Evolutionary conservation across 2,329 filamentous ascomycete genomes (phyloP), one percentile per base, ranked within the genome.

Genomic region (Monilinia fructigena): DNA sequence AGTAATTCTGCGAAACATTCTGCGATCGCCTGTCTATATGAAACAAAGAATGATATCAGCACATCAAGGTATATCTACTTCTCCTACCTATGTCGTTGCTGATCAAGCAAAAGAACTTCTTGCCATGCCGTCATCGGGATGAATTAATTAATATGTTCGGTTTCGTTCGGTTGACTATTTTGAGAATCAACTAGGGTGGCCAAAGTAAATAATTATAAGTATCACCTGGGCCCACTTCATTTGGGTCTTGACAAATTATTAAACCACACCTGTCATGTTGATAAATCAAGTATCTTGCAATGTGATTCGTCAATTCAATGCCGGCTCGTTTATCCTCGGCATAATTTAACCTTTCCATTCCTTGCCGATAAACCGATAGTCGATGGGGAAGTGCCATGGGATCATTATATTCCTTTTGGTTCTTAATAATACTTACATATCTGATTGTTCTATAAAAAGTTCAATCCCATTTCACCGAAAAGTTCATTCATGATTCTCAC

Each of bases 1-100:
- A 31, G 72, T 71, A 53, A 72, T 69, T 70, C 72, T 73, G 68
- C 75, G 74, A 59, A 75, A 66, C 74, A 76, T 76, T 48, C 58
- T 75, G 67, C 40, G 40, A 16, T 18, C 59, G 63, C 55, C 26
- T 23, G 53, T 55, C 20, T 38, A 12, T 59, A 45, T 31, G 23
- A 63, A 62, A 55, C 63, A 47, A 23, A 56, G 12, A 50, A 52
- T 47, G 11, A 64, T 55, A 68, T n/a, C 38, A 54, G 16, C 47
- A 26, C 0, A 11, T 23, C 11, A 10, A 42, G 10, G 35, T 45
- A 16, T 38, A 65, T 14, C 18, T 61, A 42, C 23, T 61, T 2
- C 42, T 5, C 28, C n/a, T 50, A 47, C 62, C 50, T 65, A 35
- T 48, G 20, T 35, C 31, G 48, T n/a, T 40, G 60, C 48, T 55